Evolutionary conservation across 306 rosid genomes (phyloP), one percentile per base, ranked within the genome.

Genomic region (Rosa chinensis): DNA sequence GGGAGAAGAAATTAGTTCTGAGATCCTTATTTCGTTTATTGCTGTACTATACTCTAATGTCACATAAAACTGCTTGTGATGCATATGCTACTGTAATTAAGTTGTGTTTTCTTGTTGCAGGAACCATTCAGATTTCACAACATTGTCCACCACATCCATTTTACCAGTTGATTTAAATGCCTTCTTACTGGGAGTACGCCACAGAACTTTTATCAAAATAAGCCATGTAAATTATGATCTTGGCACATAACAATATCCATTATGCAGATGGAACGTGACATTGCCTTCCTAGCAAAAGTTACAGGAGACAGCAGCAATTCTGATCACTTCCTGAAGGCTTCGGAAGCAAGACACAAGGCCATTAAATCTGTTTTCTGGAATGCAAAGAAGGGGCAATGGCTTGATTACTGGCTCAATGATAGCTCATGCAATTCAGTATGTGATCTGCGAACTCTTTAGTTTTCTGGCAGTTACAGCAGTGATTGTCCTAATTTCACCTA

Each of bases 161-260:
- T 37, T 95, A 82, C 98, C 96, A 61, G 94, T 91, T 75, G 99
- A 95, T 83, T 89, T 95, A 62, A 90, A 95, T 88, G 90, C 87
- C 73, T 87, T 83, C 78, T 17, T 93, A 40, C 97, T 90, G 49
- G 90, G 92, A 93, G 98, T 91, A 86, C 52, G 86, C 14, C 77
- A 71, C 39, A 64, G 72, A 76, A 49, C 61, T 67, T 42, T 77
- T 43, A 72, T 58, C 80, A 58, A 83, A 71, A 56, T 40, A 75
- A 43, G 37, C 48, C 67, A 73, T 64, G 21, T 72, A 79, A 59
- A 58, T 72, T 32, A 17, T 63, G 39, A 64, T 64, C 78, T 28
- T 53, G 47, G 58, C 70, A 68, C 79, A 71, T 70, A 78, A 84
- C 67, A 75, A 71, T 58, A 50, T 48, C 59, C 81, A 10, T 67